Evolutionary conservation across 306 rosid species (phyloP).

Genomic region (Gastrolobium villosum): DNA sequence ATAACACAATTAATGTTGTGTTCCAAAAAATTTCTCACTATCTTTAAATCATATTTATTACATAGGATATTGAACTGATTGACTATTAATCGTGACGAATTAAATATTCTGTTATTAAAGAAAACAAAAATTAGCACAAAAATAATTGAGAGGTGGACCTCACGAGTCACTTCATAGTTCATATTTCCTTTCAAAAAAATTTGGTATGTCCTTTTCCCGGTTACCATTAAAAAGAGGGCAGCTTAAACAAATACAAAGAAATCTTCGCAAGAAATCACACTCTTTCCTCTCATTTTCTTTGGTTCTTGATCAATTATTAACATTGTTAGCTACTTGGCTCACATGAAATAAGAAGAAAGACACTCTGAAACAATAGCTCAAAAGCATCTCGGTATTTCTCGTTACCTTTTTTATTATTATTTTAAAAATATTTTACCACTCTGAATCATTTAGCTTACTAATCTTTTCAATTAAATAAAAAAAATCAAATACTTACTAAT

Average conservation of each 20-base stretch:
- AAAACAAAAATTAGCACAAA: not conserved
- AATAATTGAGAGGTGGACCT: not conserved
- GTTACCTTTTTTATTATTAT: no score
- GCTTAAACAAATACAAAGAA: not conserved
- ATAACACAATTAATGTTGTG: no score
- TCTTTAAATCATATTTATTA: not conserved
- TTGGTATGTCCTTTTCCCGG: not conserved
- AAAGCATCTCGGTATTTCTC: no score
- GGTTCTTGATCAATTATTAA: not conserved
- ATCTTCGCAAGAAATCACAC: not conserved
- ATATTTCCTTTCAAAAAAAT: not conserved
- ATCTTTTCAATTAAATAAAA: no score
- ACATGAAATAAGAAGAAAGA: not conserved
- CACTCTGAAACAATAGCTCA: no score
- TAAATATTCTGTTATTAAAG: not conserved
- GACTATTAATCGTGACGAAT: not conserved
- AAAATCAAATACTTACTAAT: no score
- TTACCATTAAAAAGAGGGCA: not conserved
- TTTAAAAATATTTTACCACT: no score
- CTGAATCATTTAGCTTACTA: no score
- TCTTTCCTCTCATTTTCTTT: conserved; percentile 2
- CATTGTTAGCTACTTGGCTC: not conserved
- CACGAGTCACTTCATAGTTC: not conserved
- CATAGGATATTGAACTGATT: not conserved
- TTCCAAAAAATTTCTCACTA: no score